These are phyloP conservation scores for Gyrodon lividus DNA, from an alignment of 768 basidiomycete species.

Conservation along the genomic window DNA sequence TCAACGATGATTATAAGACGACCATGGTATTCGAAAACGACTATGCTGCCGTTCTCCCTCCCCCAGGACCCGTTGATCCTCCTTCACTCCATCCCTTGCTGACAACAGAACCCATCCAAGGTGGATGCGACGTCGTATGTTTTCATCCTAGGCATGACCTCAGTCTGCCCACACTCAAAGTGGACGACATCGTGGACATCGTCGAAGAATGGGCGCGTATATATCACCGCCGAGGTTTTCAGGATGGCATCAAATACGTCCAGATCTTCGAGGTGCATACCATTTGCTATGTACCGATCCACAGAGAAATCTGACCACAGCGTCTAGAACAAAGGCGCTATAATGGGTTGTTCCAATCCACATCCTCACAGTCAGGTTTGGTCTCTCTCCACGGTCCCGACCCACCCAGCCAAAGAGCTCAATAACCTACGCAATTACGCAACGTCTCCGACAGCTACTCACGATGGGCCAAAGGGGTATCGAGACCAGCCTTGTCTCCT, in stretches of 20 bases:
- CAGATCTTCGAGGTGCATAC: slow-evolving; percentile 83
- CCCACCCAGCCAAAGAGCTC: slow-evolving; percentile 67
- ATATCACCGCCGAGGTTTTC: slow-evolving; percentile 54
- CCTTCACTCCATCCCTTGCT: slow-evolving; percentile 58
- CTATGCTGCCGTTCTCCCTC: slow-evolving; percentile 74
- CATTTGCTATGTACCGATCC: slow-evolving; percentile 2
- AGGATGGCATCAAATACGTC: slow-evolving; percentile 74
- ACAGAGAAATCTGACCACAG: background rate
- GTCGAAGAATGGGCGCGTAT: slow-evolving; percentile 73
- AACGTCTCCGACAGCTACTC: slow-evolving; percentile 32
- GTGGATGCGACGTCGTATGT: slow-evolving; percentile 84
- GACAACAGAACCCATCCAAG: slow-evolving; percentile 65
- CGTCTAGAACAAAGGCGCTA: slow-evolving; percentile 82
- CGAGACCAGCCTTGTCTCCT: slow-evolving; percentile 65
- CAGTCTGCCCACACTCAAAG: slow-evolving; percentile 66
- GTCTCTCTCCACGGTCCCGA: slow-evolving; percentile 73
- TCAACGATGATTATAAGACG: slow-evolving; percentile 65
- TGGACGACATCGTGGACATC: slow-evolving; percentile 58
- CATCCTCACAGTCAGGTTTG: slow-evolving; percentile 93
- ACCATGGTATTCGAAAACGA: slow-evolving; percentile 80
- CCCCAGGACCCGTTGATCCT: slow-evolving; percentile 56
- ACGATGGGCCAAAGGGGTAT: slow-evolving; percentile 54
- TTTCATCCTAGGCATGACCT: slow-evolving; percentile 87
- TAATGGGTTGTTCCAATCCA: slow-evolving; percentile 95
- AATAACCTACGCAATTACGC: slow-evolving; percentile 51